Percentiles rank a stretch among this genome's conserved stretches.
Evolutionary conservation across 768 basidiomycete genomes (phyloP).

Genomic region (Lyophyllum semitale): DNA sequence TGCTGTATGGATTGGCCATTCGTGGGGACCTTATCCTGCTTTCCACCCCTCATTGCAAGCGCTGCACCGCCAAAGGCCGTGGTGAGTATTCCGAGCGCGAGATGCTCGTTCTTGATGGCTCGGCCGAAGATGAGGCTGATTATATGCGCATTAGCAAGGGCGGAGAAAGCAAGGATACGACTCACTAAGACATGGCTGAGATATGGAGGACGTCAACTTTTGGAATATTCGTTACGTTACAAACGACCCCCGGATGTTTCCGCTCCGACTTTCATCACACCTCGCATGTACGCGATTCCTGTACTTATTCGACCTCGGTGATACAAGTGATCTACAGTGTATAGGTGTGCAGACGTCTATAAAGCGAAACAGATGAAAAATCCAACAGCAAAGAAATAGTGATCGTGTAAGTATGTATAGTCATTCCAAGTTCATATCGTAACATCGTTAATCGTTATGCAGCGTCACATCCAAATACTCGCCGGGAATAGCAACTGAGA

Average conservation of each 20-base stretch:
- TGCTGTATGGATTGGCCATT: conserved; percentile 51
- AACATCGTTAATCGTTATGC: too few relatives aligned
- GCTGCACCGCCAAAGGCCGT: conserved; percentile 55
- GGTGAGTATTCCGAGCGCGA: conserved; percentile 68
- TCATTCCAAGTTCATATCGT: background rate
- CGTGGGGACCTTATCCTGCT: conserved; percentile 43
- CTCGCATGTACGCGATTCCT: too few relatives aligned
- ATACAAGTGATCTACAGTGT: too few relatives aligned
- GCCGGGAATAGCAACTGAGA: too few relatives aligned
- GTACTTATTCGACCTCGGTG: too few relatives aligned
- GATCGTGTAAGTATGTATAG: background rate
- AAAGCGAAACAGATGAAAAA: too few relatives aligned
- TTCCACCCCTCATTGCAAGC: conserved; percentile 58
- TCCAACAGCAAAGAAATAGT: background rate
- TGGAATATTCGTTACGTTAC: conserved; percentile 13
- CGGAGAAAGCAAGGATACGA: background rate
- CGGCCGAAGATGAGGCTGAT: conserved; percentile 76
- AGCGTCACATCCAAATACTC: too few relatives aligned
- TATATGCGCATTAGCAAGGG: background rate
- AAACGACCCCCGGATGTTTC: conserved; percentile 21
- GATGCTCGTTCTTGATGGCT: conserved; percentile 79
- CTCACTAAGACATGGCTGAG: conserved; percentile 23
- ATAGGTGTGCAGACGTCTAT: too few relatives aligned
- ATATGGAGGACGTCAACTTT: conserved; percentile 17
- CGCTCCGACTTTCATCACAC: conserved; percentile 5